Percentiles rank a stretch among this genome's conserved stretches.
Conservation (phyloP, 768 basidiomycete species). For the Naganishia vishniacii region DNA sequence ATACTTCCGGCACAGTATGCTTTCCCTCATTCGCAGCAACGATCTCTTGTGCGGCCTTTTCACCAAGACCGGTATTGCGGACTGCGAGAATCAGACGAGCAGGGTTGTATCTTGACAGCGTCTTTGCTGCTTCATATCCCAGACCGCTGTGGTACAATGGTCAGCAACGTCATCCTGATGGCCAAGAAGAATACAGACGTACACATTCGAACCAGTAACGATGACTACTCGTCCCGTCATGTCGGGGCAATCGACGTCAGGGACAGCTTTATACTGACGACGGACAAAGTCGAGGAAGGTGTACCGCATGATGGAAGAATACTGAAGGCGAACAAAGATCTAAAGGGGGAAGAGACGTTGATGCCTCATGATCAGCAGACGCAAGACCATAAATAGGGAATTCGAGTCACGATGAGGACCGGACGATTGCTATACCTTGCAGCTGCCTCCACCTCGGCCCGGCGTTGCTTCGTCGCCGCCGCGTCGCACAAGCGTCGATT, state of each 20-base stretch:
- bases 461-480: no score
- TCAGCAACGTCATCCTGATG: neutral
- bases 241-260: constrained; percentile 21
- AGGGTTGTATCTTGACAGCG: constrained; percentile 24
- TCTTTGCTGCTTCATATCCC: constrained; percentile 30
- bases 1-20: constrained; percentile 27
- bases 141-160: constrained; percentile 21
- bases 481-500: no score
- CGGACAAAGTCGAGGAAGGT: constrained; percentile 24
- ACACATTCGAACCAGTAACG: constrained; percentile 32
- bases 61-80: constrained; percentile 26
- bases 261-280: constrained; percentile 27
- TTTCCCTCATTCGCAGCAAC: constrained; percentile 21
- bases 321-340: no score
- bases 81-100: constrained; percentile 33
- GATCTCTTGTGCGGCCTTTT: constrained; percentile 28
- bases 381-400: no score
- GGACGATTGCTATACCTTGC: no score
- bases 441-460: no score
- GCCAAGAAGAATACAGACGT: neutral
- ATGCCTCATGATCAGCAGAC: no score
- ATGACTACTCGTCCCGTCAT: constrained; percentile 29
- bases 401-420: no score
- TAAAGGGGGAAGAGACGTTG: no score
- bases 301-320: neutral